Evolutionary conservation across 2,329 filamentous ascomycete species (phyloP), one percentile per base, ranked within the genome.

Genomic region (Nemania diffusa): DNA sequence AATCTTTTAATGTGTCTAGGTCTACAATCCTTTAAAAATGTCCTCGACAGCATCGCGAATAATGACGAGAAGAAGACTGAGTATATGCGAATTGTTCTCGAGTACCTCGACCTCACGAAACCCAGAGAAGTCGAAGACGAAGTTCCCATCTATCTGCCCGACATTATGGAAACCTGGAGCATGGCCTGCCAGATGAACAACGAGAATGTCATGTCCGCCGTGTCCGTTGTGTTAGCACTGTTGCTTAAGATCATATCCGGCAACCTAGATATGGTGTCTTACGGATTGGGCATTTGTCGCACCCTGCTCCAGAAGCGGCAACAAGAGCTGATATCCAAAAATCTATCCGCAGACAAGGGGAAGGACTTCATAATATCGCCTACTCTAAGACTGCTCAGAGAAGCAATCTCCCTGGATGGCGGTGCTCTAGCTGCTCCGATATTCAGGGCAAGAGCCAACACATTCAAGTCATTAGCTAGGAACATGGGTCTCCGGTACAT

Each of bases 321-420:
- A 72, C 84, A 94, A 69, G 93, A 94, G 73, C 86, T 97, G 2
- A 81, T 98, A 26, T 90, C 92, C 34, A 90, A 90, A 67, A 93
- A 93, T 67, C 81, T 98, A 20, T 91, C 92, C 3, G 89, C 92
- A 0, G 90, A 92, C 26, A 94, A 93, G 78, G 86, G 89, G 55
- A 97, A 97, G 76, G 93, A 94, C 44, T 93, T 92, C 78, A 83
- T 98, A 65, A 94, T 97, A 68, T 96, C 93, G 2, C 95, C 96
- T 0, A 94, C 92, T 26, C 82, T 99, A 65, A 90, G 95, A 64
- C 82, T 99, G 58, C 85, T 99, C 67, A 92, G 91, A 58, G 95
- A 99, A 80, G 86, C 94, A n/a, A 88, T 93, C 17, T 89, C 85
- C 62, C 91, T 97, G 70, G 94, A 98, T 79, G 94, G 94, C 17